These are phyloP conservation scores for Phaeomoniella chlamydospora DNA, from an alignment of 2,329 filamentous ascomycete species.

Conservation along the genomic window DNA sequence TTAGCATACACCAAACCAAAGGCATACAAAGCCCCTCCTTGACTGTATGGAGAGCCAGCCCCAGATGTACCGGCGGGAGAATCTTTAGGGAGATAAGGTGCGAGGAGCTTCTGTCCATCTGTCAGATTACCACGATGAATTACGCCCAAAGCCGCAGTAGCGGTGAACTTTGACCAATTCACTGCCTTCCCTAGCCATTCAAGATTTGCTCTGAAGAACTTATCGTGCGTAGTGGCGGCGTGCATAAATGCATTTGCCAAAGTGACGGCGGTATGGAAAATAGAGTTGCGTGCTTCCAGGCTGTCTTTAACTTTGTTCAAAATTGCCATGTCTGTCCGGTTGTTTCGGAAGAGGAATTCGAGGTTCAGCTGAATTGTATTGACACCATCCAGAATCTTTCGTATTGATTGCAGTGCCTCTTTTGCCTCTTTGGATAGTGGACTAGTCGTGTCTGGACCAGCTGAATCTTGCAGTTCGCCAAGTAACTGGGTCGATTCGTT, in stretches of 20 bases:
- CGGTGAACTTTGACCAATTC: slow-evolving; percentile 99
- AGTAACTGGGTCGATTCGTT: slow-evolving; percentile 46
- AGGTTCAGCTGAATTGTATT: slow-evolving; percentile 91
- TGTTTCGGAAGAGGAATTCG: slow-evolving; percentile 92
- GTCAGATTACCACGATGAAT: slow-evolving; percentile 92
- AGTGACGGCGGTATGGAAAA: slow-evolving; percentile 94
- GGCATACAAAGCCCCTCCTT: slow-evolving; percentile 89
- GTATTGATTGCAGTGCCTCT: slow-evolving; percentile 41
- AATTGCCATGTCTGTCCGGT: slow-evolving; percentile 80
- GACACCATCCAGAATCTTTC: slow-evolving; percentile 63
- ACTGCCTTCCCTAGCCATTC: slow-evolving; percentile 98
- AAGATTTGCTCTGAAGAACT: slow-evolving; percentile 94
- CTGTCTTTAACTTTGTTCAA: slow-evolving; percentile 95
- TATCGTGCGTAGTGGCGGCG: slow-evolving; percentile 92
- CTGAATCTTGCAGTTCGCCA: slow-evolving; percentile 33
- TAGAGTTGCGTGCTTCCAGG: slow-evolving; percentile 88
- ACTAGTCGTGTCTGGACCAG: slow-evolving; percentile 24
- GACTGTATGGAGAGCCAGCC: slow-evolving; percentile 81
- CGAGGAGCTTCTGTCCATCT: slow-evolving; percentile 82
- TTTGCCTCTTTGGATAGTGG: slow-evolving; percentile 32
- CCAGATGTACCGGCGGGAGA: slow-evolving; percentile 47
- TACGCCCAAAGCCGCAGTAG: slow-evolving; percentile 87
- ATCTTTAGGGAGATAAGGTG: slow-evolving; percentile 79
- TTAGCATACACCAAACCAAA: slow-evolving; percentile 96
- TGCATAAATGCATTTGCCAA: slow-evolving; percentile 99